Evolutionary conservation across 2,329 filamentous ascomycete species (phyloP), one percentile per base, ranked within the genome.

Genomic region (Colletotrichum graminicola): DNA sequence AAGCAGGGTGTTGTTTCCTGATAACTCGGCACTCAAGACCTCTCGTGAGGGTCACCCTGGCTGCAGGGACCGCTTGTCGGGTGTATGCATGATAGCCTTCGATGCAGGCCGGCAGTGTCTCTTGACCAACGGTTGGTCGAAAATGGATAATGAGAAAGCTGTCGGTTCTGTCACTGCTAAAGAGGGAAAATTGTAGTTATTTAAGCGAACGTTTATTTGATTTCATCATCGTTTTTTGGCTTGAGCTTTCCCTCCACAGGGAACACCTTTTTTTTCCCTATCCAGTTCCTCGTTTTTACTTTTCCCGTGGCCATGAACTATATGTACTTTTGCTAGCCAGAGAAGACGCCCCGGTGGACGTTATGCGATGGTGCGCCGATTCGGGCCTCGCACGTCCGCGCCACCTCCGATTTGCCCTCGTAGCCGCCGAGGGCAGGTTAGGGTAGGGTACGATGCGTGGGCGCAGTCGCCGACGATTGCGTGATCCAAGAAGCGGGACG

Each of bases 401-500:
- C 34, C 54, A n/a, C 56, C 36, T 26, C 45, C 39, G 45, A 5
- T 34, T 39, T 16, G 45, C 8, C 12, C 43, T 26, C 45, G 5
- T 34, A 52, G 45, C 60, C 60, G 60, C 60, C 32, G 32, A 52
- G 45, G 43, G 14, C 26, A 10, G 60, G 21, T 10, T n/a, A 11
- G 18, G 21, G 43, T 21, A 43, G 43, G 21, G n/a, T n/a, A 11
- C 8, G 29, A n/a, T 62, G 47, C 45, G 21, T 52, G 36, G 43
- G 32, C 43, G 43, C 32, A 62, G 45, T 47, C 23, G 16, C 41
- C 36, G 26, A 32, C 10, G 29, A 49, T 43, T 61, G 18, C 8
- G 23, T 21, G 29, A 23, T 34, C 57, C 11, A 43, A 21, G 26
- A 49, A n/a, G 18, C 16, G 49, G n/a, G 47, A 23, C 14, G 1